phyloP scores from a whole-genome alignment of 352 stramenopile genomes.

The Pythium volutum region DNA sequence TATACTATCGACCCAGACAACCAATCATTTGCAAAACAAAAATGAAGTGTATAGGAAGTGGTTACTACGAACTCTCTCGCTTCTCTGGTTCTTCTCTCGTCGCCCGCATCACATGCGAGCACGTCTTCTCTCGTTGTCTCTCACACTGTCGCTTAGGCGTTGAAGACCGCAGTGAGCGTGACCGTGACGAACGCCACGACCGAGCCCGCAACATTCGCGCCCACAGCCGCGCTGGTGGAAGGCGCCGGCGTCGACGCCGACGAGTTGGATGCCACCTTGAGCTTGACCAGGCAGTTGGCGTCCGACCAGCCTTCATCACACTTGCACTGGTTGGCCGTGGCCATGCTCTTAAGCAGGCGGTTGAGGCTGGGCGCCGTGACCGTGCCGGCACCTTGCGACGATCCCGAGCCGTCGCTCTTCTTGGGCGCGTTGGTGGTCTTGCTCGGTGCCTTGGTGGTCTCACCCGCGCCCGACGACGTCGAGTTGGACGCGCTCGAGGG shows the following conservation, averaged over 20 bases:
- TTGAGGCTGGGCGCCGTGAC: slow-evolving; percentile 6
- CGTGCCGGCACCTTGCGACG: not conserved
- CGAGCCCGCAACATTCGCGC: not conserved
- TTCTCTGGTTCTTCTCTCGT: too few species aligned
- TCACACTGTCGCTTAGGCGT: not conserved
- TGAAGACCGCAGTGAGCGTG: slow-evolving; percentile 7
- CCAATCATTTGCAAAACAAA: too few species aligned
- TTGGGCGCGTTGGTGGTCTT: not conserved
- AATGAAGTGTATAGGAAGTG: too few species aligned
- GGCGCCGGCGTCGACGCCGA: slow-evolving; percentile 4
- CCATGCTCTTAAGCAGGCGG: slow-evolving; percentile 10
- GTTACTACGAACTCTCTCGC: too few species aligned
- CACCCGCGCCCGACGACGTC: not conserved
- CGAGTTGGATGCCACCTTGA: slow-evolving; percentile 16
- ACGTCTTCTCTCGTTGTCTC: too few species aligned
- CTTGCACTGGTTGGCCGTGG: slow-evolving; percentile 34
- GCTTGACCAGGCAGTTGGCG: slow-evolving; percentile 55
- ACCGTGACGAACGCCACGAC: slow-evolving; percentile 2
- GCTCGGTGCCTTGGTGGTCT: slow-evolving; percentile 1
- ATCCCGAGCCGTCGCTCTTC: slow-evolving; percentile 1
- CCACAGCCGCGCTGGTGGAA: not conserved
- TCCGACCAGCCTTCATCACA: slow-evolving; percentile 60
- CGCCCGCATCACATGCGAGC: too few species aligned
- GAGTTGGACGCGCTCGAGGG: not conserved
- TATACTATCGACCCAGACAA: too few species aligned